These are phyloP conservation scores for Craterostigma plantagineum DNA, from an alignment of 257 asterid genomes.

Conservation along the genomic window DNA sequence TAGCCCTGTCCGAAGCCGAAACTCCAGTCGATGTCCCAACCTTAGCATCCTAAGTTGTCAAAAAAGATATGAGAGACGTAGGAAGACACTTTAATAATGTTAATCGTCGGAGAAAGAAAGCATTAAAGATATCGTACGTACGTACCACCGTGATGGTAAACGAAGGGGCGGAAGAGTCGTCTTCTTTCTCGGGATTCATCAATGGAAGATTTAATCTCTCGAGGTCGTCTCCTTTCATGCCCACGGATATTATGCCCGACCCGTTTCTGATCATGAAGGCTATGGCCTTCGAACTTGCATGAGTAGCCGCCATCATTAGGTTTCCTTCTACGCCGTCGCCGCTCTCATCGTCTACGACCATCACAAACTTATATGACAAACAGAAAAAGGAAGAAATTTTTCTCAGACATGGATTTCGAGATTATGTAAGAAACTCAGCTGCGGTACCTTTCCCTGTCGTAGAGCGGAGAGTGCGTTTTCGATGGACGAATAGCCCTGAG, in stretches of 20 bases:
- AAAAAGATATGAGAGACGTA: not conserved
- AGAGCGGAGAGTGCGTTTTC: slow-evolving; percentile 44
- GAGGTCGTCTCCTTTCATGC: slow-evolving; percentile 71
- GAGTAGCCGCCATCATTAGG: slow-evolving; percentile 64
- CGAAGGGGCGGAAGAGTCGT: slow-evolving; percentile 65
- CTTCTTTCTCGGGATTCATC: slow-evolving; percentile 59
- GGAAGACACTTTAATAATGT: no score
- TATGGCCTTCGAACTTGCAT: slow-evolving; percentile 23
- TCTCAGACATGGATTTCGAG: no score
- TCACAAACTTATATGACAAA: slow-evolving; percentile 38
- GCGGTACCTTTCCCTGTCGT: slow-evolving; percentile 42
- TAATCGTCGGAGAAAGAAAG: no score
- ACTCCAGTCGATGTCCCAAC: slow-evolving; percentile 56
- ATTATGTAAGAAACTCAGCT: not conserved
- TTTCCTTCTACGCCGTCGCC: slow-evolving; percentile 48
- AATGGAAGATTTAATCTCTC: slow-evolving; percentile 57
- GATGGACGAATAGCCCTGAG: slow-evolving; percentile 51
- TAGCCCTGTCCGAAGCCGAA: slow-evolving; percentile 69
- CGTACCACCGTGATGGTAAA: slow-evolving; percentile 80
- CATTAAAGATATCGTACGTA: not conserved
- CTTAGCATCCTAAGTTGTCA: slow-evolving; percentile 45
- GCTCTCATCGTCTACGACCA: slow-evolving; percentile 70
- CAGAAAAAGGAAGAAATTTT: not conserved
- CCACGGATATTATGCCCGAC: slow-evolving; percentile 75
- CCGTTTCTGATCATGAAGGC: slow-evolving; percentile 66